Evolutionary conservation across 129 eudicot species (phyloP), one percentile per base, ranked within the genome.

Genomic region (Flaveria bidentis): DNA sequence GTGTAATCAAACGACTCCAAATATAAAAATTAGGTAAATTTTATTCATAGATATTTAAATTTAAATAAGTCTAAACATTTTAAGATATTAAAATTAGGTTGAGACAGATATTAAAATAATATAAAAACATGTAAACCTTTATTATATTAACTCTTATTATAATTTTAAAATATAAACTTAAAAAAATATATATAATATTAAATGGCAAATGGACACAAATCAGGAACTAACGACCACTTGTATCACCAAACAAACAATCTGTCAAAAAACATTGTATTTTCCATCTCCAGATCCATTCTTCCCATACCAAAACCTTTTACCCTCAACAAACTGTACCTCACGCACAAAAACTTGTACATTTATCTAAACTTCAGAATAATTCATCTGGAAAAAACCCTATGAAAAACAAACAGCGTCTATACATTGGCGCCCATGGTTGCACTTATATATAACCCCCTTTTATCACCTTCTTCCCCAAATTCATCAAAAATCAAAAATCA

Each of bases 391-490:
- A 17, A 69, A 16, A 5, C 11, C 1, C 13, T 62, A 36, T 5
- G 9, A n/a, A 12, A 68, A 69, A 77, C 76, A 70, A 78, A 63
- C 67, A 72, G 83, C 83, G 72, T 63, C 66, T 2, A 79, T 30
- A 36, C 22, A 57, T 72, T 71, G 67, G 73, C 83, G 78, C 82
- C 78, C 82, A 42, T 20, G 47, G 12, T 45, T 69, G 8, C 30
- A 69, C 58, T 56, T 42, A 69, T 45, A 57, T 57, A 57, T 25
- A 45, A 57, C 12, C 52, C 41, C 36, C 58, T 47, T 26, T 69
- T 70, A n/a, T n/a, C 23, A 5, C 13, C 30, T 70, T 55, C 41
- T 30, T 47, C 57, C 73, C 67, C 73, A 23, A 53, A 44, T 46
- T 15, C 12, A 50, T 36, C 41, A 36, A 30, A 28, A 28, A 28